A percentile compares a stretch with the other conserved stretches of the same genome.
Conservation (phyloP, 2,329 filamentous ascomycete species). For the Dactylellina parvicollis region DNA sequence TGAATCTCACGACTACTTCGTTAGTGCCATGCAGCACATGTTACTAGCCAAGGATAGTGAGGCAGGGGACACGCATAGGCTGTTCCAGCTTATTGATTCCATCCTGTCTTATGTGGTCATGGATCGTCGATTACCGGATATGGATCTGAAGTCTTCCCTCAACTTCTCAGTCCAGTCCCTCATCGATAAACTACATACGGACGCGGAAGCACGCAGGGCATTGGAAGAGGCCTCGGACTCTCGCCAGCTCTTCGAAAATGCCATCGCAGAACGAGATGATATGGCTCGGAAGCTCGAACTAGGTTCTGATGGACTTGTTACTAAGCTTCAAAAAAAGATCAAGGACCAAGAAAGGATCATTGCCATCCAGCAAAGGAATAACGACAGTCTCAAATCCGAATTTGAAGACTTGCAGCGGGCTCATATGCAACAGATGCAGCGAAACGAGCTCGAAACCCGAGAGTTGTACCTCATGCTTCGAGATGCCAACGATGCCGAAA, state of each 20-base stretch:
- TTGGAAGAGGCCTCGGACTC: constrained; percentile 91
- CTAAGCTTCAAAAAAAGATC: constrained; percentile 91
- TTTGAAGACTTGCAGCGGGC: constrained; percentile 70
- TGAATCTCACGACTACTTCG: constrained; percentile 91
- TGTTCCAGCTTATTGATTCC: constrained; percentile 98
- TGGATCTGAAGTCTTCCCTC: constrained; percentile 96
- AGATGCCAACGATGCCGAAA: constrained; percentile 93
- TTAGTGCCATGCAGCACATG: constrained; percentile 93
- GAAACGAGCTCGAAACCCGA: constrained; percentile 93
- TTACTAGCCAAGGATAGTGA: constrained; percentile 91
- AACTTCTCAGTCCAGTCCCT: constrained; percentile 97
- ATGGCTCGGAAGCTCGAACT: constrained; percentile 87
- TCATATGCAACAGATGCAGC: constrained; percentile 80
- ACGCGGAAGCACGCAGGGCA: constrained; percentile 90
- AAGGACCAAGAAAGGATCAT: constrained; percentile 92
- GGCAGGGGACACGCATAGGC: constrained; percentile 86
- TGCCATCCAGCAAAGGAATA: constrained; percentile 84
- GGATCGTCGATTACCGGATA: constrained; percentile 92
- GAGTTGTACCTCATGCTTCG: constrained; percentile 98
- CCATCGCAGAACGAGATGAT: constrained; percentile 95
- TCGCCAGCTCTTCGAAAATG: constrained; percentile 91
- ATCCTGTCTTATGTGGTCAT: constrained; percentile 99
- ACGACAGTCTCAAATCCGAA: constrained; percentile 87
- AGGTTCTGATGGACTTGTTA: constrained; percentile 90
- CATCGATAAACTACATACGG: constrained; percentile 93